A percentile compares a stretch with the other conserved stretches of the same genome.
phyloP scores from a whole-genome alignment of 2,329 filamentous ascomycete species.

The Basipetospora chlamydospora region DNA sequence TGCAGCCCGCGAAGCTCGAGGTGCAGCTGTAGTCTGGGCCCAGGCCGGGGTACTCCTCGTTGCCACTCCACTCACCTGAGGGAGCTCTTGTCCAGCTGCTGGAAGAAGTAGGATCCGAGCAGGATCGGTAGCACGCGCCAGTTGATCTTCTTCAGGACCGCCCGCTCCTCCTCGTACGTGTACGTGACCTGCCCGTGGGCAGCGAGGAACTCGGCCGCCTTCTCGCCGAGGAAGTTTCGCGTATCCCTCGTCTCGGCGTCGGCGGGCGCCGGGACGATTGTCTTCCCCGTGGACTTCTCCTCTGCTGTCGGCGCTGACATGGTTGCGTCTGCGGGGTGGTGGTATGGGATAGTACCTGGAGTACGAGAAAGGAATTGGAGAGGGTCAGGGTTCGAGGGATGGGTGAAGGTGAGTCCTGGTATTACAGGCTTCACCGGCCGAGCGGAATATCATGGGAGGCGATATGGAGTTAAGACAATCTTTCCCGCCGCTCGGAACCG shows the following conservation, averaged over 20 bases:
- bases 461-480: no score
- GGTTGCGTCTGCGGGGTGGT: no score
- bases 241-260: not conserved
- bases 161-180: slow-evolving; percentile 33
- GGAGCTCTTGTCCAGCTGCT: slow-evolving; percentile 37
- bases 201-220: slow-evolving; percentile 29
- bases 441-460: no score
- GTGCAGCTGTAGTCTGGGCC: no score
- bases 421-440: no score
- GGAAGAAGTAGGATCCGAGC: slow-evolving; percentile 42
- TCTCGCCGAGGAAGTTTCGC: slow-evolving; percentile 16
- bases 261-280: not conserved
- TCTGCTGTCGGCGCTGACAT: not conserved
- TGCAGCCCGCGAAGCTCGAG: no score
- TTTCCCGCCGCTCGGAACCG: no score
- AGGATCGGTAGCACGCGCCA: slow-evolving; percentile 33
- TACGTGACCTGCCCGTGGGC: slow-evolving; percentile 25
- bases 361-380: no score
- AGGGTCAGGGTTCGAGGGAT: no score
- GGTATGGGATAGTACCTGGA: no score
- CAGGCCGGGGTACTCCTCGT: no score
- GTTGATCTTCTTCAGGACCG: slow-evolving; percentile 31
- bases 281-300: not conserved
- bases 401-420: no score
- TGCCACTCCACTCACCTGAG: slow-evolving; percentile 14